Conservation (phyloP, 2,329 filamentous ascomycete genomes). For the Diaporthe destruens region DNA sequence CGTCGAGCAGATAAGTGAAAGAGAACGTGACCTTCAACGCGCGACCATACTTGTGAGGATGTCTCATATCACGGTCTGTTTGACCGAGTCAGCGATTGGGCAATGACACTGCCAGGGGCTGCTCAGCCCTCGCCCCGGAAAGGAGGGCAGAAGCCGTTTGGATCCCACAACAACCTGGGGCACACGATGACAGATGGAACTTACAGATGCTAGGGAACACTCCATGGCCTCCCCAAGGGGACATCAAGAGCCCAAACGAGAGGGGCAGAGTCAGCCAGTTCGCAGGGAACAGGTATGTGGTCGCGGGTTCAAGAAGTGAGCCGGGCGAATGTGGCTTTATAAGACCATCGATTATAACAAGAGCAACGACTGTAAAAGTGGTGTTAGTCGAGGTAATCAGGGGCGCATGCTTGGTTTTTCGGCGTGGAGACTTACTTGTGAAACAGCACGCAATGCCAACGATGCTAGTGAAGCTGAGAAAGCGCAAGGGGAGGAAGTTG, state of each 20-base stretch:
- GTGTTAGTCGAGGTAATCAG: conserved; percentile 24
- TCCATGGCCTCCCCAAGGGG: conserved; percentile 72
- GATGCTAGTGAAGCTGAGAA: conserved; percentile 91
- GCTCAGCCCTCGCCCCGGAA: neutral
- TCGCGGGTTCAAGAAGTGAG: conserved; percentile 83
- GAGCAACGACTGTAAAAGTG: conserved; percentile 75
- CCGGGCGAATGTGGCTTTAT: conserved; percentile 84
- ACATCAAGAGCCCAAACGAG: conserved; percentile 91
- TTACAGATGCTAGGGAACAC: conserved; percentile 80
- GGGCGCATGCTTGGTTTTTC: too few relatives aligned
- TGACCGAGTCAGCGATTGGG: conserved; percentile 49
- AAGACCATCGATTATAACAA: conserved; percentile 88
- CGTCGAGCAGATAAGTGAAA: conserved; percentile 87
- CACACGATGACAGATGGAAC: conserved; percentile 37
- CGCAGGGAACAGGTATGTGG: conserved; percentile 83
- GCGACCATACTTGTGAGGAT: conserved; percentile 83
- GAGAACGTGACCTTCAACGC: conserved; percentile 85
- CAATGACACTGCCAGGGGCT: neutral
- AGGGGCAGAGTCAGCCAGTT: conserved; percentile 91
- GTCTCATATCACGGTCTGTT: conserved; percentile 73
- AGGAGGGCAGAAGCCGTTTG: neutral
- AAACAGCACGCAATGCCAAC: conserved; percentile 93
- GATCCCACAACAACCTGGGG: neutral
- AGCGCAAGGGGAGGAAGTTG: conserved; percentile 84
- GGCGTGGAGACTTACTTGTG: conserved; percentile 73